These are phyloP conservation scores for Leucocoprinus leucothites DNA, from an alignment of 768 basidiomycete species.

Conservation along the genomic window DNA sequence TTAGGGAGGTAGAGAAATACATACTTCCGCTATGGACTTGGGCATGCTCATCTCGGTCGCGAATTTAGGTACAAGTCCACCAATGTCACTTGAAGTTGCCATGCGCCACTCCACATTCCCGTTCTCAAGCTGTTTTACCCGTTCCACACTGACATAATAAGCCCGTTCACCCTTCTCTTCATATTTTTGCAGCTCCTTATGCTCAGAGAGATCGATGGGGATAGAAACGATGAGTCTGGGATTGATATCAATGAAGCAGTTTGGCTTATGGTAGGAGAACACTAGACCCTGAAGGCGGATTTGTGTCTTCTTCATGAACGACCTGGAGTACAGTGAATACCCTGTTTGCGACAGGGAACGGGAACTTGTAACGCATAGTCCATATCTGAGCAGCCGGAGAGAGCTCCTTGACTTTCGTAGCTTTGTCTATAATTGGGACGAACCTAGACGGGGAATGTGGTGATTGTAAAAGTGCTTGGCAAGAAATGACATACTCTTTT, in stretches of 20 bases:
- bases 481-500: constrained; percentile 46
- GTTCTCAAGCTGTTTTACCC: constrained; percentile 55
- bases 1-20: not conserved
- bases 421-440: constrained; percentile 62
- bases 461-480: not conserved
- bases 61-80: constrained; percentile 66
- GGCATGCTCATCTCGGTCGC: constrained; percentile 60
- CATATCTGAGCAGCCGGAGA: constrained; percentile 66
- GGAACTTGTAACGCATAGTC: constrained; percentile 71
- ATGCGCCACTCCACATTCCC: constrained; percentile 76
- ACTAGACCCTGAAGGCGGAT: constrained; percentile 54
- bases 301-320: constrained; percentile 44
- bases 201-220: constrained; percentile 61
- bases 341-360: constrained; percentile 67
- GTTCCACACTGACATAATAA: constrained; percentile 69
- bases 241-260: not conserved
- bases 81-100: constrained; percentile 73
- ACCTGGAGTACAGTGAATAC: constrained; percentile 76
- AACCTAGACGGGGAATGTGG: constrained; percentile 39
- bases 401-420: constrained; percentile 55
- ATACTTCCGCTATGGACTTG: constrained; percentile 61
- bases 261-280: not conserved
- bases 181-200: constrained; percentile 53
- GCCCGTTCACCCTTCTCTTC: constrained; percentile 67
- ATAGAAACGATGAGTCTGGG: constrained; percentile 56